Evolutionary conservation across 345 rosid genomes (phyloP).

Genomic region (Salix suchowensis): DNA sequence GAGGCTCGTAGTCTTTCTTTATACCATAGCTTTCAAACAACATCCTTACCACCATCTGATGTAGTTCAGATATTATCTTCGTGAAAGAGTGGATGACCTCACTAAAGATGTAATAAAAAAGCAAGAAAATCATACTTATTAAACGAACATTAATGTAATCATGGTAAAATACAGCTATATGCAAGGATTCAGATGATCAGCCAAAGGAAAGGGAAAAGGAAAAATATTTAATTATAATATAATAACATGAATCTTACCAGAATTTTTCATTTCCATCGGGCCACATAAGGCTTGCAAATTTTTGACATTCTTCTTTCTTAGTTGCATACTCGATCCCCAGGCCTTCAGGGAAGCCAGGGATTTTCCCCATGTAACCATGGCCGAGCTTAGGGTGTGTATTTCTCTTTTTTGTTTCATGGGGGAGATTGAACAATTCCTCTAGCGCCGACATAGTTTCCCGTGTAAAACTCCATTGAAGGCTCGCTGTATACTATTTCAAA

Average conservation of each 20-base stretch:
- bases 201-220: neutral
- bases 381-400: constrained; percentile 30
- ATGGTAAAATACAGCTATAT: neutral
- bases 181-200: neutral
- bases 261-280: constrained; percentile 34
- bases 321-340: constrained; percentile 34
- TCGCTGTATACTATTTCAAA: constrained; percentile 35
- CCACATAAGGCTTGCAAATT: constrained; percentile 43
- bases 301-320: constrained; percentile 15
- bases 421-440: constrained; percentile 32
- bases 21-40: constrained; percentile 56
- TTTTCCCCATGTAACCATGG: constrained; percentile 36
- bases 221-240: neutral
- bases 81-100: constrained; percentile 36
- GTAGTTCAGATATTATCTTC: constrained; percentile 34
- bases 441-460: constrained; percentile 3
- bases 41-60: constrained; percentile 47
- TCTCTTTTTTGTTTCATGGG: constrained; percentile 31
- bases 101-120: constrained; percentile 15
- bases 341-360: constrained; percentile 29
- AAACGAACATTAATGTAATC: too few relatives aligned
- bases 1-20: constrained; percentile 30
- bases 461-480: constrained; percentile 17
- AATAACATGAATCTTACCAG: constrained; percentile 13
- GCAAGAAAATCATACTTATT: neutral